phyloP scores from a whole-genome alignment of 169 alveolate genomes.

The Theileria equi region DNA sequence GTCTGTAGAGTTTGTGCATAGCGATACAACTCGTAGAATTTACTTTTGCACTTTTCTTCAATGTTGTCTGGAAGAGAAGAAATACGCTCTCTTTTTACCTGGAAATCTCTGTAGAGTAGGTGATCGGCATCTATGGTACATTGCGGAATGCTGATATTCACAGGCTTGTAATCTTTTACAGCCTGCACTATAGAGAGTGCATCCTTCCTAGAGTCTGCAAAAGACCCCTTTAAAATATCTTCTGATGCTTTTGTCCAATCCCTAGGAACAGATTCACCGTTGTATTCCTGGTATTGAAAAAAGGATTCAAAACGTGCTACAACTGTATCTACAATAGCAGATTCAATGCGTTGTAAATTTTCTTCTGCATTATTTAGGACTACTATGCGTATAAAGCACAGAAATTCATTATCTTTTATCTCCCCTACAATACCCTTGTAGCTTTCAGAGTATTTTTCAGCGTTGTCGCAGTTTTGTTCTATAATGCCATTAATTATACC shows the following conservation, averaged over 20 bases:
- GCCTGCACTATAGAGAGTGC: constrained; percentile 48
- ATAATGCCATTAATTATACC: constrained; percentile 30
- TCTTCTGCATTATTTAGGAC: constrained; percentile 20
- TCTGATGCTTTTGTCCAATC: constrained; percentile 51
- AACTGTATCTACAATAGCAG: constrained; percentile 10
- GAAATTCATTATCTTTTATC: constrained; percentile 26
- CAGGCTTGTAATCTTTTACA: constrained; percentile 12
- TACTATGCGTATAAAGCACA: constrained; percentile 30
- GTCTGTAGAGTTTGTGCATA: constrained; percentile 50
- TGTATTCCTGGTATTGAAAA: constrained; percentile 56
- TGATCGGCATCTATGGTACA: constrained; percentile 31
- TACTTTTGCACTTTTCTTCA: constrained; percentile 44
- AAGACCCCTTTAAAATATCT: constrained; percentile 45
- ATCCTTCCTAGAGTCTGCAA: constrained; percentile 53
- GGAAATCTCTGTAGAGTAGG: constrained; percentile 35
- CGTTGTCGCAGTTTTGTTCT: constrained; percentile 18
- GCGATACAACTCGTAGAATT: constrained; percentile 49
- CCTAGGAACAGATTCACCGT: constrained; percentile 57
- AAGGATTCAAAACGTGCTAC: constrained; percentile 54
- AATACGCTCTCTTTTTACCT: too few species aligned
- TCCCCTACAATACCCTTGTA: constrained; percentile 32
- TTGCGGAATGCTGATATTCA: constrained; percentile 28
- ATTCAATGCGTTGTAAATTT: constrained; percentile 38
- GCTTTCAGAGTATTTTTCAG: constrained; percentile 5
- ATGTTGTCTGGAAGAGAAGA: too few species aligned